These are phyloP conservation scores for Saccharomycopsis sp. DNA, from an alignment of 805 yeast species.

Conservation along the genomic window DNA sequence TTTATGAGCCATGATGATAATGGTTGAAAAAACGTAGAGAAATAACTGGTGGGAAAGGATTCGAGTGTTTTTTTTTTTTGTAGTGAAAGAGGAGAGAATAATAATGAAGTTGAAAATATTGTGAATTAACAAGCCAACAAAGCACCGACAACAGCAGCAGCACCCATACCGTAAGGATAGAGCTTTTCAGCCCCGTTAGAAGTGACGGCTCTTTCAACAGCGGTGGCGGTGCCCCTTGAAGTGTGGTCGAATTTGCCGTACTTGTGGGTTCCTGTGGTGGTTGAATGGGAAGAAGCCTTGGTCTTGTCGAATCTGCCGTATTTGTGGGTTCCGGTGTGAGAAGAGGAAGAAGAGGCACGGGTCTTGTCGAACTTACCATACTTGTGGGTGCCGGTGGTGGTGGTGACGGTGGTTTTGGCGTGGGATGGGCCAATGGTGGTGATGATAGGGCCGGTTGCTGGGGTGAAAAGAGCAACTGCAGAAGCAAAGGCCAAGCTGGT, in stretches of 20 bases:
- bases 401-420: conserved; percentile 19
- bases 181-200: conserved; percentile 86
- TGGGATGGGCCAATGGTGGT: conserved; percentile 18
- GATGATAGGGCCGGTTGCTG: conserved; percentile 6
- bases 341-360: conserved; percentile 25
- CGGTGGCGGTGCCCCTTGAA: conserved; percentile 26
- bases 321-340: conserved; percentile 35
- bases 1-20: no score
- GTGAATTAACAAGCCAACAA: conserved; percentile 18
- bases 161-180: conserved; percentile 20
- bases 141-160: conserved; percentile 18
- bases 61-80: no score
- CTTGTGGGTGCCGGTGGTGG: conserved; percentile 40
- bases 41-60: no score
- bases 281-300: conserved; percentile 28
- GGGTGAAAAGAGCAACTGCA: conserved; percentile 1
- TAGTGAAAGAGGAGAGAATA: no score
- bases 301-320: conserved; percentile 45
- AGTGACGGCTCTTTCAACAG: conserved; percentile 21
- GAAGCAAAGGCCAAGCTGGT: not conserved
- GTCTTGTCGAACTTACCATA: conserved; percentile 45
- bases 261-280: conserved; percentile 42
- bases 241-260: conserved; percentile 49
- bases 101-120: no score
- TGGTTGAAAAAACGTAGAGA: no score